A percentile compares a stretch with the other conserved stretches of the same genome.
phyloP scores from a whole-genome alignment of 164 flowering plant genomes.

The Warburgia ugandensis region DNA sequence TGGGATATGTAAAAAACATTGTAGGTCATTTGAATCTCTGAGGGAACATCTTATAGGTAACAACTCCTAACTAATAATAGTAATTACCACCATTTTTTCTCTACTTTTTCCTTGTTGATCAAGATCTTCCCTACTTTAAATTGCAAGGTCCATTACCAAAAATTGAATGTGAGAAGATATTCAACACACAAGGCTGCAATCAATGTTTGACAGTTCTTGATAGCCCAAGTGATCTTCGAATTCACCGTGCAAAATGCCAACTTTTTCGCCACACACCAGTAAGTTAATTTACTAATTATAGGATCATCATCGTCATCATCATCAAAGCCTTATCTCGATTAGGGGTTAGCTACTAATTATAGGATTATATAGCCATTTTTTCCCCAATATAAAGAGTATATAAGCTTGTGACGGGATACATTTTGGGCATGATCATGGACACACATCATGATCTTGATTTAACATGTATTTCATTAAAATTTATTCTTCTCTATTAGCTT shows the following conservation, averaged over 20 bases:
- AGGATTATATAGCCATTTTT: no score
- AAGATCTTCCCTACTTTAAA: not conserved
- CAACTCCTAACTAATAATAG: no score
- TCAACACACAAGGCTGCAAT: conserved; percentile 61
- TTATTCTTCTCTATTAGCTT: no score
- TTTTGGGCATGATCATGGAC: no score
- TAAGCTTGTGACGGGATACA: no score
- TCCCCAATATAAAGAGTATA: no score
- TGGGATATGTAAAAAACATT: conserved; percentile 77
- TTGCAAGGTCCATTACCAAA: conserved; percentile 75
- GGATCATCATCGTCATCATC: no score
- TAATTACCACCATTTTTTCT: not conserved
- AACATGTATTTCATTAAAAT: no score
- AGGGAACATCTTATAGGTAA: conserved; percentile 50
- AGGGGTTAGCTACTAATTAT: no score
- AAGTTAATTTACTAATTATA: conserved; percentile 2
- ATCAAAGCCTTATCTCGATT: no score
- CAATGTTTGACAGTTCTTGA: conserved; percentile 56
- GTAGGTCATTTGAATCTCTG: conserved; percentile 77
- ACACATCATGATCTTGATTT: no score
- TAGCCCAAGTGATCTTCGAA: conserved; percentile 44
- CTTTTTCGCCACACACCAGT: conserved; percentile 29
- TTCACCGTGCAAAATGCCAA: conserved; percentile 62
- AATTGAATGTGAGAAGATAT: conserved; percentile 66
- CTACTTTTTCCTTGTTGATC: not conserved